phyloP scores from a whole-genome alignment of 2,329 filamentous ascomycete species.

The Colletotrichum agaves region DNA sequence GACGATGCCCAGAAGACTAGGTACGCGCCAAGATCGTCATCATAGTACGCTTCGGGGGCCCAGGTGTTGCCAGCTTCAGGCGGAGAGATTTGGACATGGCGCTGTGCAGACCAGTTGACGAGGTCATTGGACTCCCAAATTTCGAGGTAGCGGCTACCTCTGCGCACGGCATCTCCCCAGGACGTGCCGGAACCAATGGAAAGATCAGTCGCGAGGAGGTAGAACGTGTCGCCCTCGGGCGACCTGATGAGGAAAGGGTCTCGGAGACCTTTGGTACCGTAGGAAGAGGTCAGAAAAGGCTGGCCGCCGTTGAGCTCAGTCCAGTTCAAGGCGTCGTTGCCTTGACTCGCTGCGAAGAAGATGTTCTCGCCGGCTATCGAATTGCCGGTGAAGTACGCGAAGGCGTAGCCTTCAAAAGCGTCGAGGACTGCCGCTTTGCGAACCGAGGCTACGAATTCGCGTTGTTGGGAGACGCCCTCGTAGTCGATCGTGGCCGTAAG shows the following conservation, averaged over 20 bases:
- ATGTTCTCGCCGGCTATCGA: slow-evolving; percentile 60
- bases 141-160: slow-evolving; percentile 61
- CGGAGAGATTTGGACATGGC: slow-evolving; percentile 61
- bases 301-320: slow-evolving; percentile 59
- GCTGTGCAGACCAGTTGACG: slow-evolving; percentile 61
- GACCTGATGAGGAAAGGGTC: slow-evolving; percentile 65
- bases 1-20: slow-evolving; percentile 58
- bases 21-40: slow-evolving; percentile 54
- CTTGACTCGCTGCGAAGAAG: slow-evolving; percentile 61
- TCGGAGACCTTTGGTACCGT: slow-evolving; percentile 60
- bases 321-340: slow-evolving; percentile 64
- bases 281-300: slow-evolving; percentile 56
- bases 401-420: slow-evolving; percentile 58
- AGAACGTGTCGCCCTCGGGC: slow-evolving; percentile 61
- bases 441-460: slow-evolving; percentile 49
- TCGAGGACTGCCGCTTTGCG: slow-evolving; percentile 46
- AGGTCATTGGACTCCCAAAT: slow-evolving; percentile 64
- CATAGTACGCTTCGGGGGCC: slow-evolving; percentile 64
- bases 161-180: slow-evolving; percentile 59
- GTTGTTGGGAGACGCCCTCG: slow-evolving; percentile 40
- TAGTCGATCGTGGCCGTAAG: slow-evolving; percentile 49
- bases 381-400: slow-evolving; percentile 62
- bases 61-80: slow-evolving; percentile 63
- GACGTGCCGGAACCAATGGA: slow-evolving; percentile 65
- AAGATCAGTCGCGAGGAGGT: slow-evolving; percentile 62